Evolutionary conservation across 129 eudicot genomes (phyloP).

Genomic region (Rutidosis leptorrhynchoides): DNA sequence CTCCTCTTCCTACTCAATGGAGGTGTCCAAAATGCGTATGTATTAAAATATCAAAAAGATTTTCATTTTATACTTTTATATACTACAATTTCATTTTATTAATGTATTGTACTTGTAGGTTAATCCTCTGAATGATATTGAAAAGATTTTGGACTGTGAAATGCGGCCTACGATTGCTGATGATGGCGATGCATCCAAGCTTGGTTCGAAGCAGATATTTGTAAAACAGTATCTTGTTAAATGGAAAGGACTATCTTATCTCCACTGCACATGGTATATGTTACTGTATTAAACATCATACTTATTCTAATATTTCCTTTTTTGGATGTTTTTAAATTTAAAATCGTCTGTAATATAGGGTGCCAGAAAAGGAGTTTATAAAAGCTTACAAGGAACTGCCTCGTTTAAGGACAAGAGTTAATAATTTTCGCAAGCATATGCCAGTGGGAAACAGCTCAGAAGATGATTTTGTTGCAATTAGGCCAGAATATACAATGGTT

Average conservation of each 20-base stretch:
- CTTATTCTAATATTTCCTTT: neutral
- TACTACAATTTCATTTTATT: neutral
- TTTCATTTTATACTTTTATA: neutral
- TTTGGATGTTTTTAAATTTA: neutral
- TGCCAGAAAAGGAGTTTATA: slow-evolving; percentile 77
- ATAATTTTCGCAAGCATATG: slow-evolving; percentile 75
- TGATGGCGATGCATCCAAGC: slow-evolving; percentile 67
- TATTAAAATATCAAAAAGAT: neutral
- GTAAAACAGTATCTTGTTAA: slow-evolving; percentile 94
- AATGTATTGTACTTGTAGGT: slow-evolving; percentile 46
- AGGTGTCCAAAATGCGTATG: slow-evolving; percentile 98
- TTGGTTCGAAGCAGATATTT: slow-evolving; percentile 75
- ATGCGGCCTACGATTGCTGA: slow-evolving; percentile 80
- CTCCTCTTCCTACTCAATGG: slow-evolving; percentile 76
- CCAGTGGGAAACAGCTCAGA: slow-evolving; percentile 53
- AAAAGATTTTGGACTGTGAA: slow-evolving; percentile 88
- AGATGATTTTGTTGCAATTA: slow-evolving; percentile 78
- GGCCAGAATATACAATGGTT: slow-evolving; percentile 96
- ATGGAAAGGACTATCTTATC: slow-evolving; percentile 96
- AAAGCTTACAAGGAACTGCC: slow-evolving; percentile 86
- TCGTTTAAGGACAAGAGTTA: slow-evolving; percentile 82
- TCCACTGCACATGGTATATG: slow-evolving; percentile 89
- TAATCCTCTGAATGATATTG: slow-evolving; percentile 81
- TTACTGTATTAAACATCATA: neutral
- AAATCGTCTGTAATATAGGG: slow-evolving; percentile 44